Conservation (phyloP, 2,329 filamentous ascomycete genomes). For the Pseudocercospora macadamiae region DNA sequence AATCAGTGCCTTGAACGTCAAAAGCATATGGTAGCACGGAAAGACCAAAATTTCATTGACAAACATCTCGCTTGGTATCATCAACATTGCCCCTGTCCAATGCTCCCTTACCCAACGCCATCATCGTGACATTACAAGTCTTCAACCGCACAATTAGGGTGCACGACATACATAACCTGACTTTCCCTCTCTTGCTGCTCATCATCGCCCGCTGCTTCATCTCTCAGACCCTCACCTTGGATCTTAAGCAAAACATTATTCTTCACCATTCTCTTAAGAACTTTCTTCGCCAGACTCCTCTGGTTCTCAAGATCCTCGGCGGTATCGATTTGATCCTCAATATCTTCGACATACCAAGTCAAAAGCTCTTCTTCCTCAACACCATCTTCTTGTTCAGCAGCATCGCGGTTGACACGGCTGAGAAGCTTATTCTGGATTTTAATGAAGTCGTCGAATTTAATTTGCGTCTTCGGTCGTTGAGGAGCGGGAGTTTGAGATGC, state of each 20-base stretch:
- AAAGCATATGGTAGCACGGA: too few relatives aligned
- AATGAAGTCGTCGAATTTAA: slow-evolving; percentile 95
- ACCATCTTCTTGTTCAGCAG: slow-evolving; percentile 74
- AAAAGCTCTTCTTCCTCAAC: slow-evolving; percentile 81
- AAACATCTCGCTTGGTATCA: too few relatives aligned
- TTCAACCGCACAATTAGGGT: slow-evolving; percentile 91
- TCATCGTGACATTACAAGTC: too few relatives aligned
- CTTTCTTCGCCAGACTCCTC: slow-evolving; percentile 74
- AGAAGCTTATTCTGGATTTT: slow-evolving; percentile 86
- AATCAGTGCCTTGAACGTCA: too few relatives aligned
- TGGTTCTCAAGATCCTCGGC: slow-evolving; percentile 82
- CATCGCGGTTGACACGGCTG: slow-evolving; percentile 79
- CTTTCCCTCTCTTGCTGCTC: slow-evolving; percentile 52
- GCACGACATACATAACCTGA: slow-evolving; percentile 78
- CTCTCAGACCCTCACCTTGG: slow-evolving; percentile 85
- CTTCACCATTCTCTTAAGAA: slow-evolving; percentile 94
- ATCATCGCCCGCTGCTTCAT: slow-evolving; percentile 62
- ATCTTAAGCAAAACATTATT: slow-evolving; percentile 64
- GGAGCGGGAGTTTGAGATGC: slow-evolving; percentile 47
- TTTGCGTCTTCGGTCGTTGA: slow-evolving; percentile 71
- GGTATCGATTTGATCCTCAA: slow-evolving; percentile 77
- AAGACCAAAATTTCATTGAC: too few relatives aligned
- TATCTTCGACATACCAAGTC: slow-evolving; percentile 89
- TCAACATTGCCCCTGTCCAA: too few relatives aligned
- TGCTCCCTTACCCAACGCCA: too few relatives aligned